A percentile compares a stretch with the other conserved stretches of the same genome.
These are phyloP conservation scores for Scenedesmus sp. DNA, from an alignment of 163 green algal genomes.

Conservation along the genomic window DNA sequence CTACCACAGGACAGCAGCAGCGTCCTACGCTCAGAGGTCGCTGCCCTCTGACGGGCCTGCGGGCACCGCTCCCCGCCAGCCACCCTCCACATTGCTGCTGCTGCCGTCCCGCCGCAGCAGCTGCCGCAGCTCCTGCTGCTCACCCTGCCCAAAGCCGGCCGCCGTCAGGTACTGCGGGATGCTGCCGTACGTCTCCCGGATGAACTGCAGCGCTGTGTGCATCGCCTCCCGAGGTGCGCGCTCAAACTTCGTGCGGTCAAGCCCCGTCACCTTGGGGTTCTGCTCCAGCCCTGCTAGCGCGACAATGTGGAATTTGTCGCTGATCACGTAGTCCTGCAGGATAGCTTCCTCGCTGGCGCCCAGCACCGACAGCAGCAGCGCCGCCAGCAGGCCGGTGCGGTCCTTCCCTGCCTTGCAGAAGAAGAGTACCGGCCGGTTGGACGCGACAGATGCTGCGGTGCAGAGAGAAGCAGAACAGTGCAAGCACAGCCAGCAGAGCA, in stretches of 20 bases:
- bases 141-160: conserved; percentile 13
- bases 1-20: no score
- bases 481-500: not conserved
- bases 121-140: conserved; percentile 39
- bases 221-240: conserved; percentile 44
- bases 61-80: not conserved
- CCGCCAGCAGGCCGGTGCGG: conserved; percentile 36
- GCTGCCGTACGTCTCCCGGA: not conserved
- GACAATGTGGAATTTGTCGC: conserved; percentile 40
- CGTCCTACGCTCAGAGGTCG: not conserved
- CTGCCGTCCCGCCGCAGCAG: conserved; percentile 12
- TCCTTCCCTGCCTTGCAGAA: conserved; percentile 55
- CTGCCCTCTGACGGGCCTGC: not conserved
- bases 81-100: not conserved
- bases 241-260: conserved; percentile 38
- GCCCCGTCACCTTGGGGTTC: conserved; percentile 37
- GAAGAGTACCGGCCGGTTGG: conserved; percentile 35
- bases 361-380: conserved; percentile 41
- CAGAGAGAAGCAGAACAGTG: not conserved
- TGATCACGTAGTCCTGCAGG: conserved; percentile 40
- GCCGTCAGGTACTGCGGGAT: conserved; percentile 16
- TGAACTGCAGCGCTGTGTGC: conserved; percentile 19
- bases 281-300: conserved; percentile 42
- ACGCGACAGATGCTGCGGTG: not conserved
- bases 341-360: conserved; percentile 28